Evolutionary conservation across 116 monocot species (phyloP).

Genomic region (Phalaenopsis hybrid): DNA sequence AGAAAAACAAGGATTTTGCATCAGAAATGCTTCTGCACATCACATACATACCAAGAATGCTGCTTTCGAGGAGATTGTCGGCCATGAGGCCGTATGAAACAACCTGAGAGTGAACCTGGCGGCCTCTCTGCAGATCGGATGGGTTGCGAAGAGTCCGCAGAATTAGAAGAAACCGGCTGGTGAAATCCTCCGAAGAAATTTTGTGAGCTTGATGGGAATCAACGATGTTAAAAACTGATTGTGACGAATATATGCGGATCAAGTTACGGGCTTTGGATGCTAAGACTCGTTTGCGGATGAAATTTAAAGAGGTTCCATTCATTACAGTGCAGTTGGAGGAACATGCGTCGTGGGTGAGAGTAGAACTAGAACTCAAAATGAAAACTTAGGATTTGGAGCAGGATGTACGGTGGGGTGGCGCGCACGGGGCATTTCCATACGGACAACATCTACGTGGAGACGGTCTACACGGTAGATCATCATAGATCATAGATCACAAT

Average conservation of each 20-base stretch:
- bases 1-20: slow-evolving; percentile 50
- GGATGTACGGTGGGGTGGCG: no score
- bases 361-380: neutral
- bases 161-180: slow-evolving; percentile 16
- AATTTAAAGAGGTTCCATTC: neutral
- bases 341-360: neutral
- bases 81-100: slow-evolving; percentile 25
- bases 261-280: neutral
- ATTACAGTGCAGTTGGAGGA: neutral
- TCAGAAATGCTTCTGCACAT: slow-evolving; percentile 51
- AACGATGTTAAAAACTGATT: slow-evolving; percentile 7
- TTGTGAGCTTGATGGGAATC: neutral
- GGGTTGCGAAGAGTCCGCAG: slow-evolving; percentile 24
- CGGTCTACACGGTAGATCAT: no score
- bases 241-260: neutral
- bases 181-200: neutral
- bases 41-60: slow-evolving; percentile 67
- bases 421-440: no score
- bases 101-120: slow-evolving; percentile 45
- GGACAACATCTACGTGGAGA: no score
- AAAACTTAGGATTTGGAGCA: neutral
- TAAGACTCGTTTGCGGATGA: neutral
- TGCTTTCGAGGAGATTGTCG: slow-evolving; percentile 6
- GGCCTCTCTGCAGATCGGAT: slow-evolving; percentile 29
- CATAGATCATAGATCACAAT: no score